These are phyloP conservation scores for Eucalyptus curtisii DNA, from an alignment of 345 rosid species.

Conservation along the genomic window DNA sequence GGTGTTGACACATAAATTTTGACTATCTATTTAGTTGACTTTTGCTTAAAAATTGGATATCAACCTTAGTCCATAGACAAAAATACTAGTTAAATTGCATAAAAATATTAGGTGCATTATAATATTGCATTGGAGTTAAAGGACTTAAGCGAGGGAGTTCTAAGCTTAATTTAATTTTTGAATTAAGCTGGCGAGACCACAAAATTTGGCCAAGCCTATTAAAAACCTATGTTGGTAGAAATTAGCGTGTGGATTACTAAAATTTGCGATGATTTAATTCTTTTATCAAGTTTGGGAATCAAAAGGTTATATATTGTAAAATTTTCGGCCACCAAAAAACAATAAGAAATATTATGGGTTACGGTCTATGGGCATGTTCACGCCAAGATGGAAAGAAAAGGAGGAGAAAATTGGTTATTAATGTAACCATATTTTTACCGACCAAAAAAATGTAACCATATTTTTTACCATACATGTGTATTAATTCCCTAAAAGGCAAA, in stretches of 20 bases:
- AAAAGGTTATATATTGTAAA: not conserved
- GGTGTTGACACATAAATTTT: not conserved
- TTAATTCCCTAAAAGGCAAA: too few species aligned
- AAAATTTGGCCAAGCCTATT: not conserved
- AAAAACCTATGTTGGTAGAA: not conserved
- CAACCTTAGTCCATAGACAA: not conserved
- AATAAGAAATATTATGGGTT: too few species aligned
- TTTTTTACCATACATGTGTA: too few species aligned
- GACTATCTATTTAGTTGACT: not conserved
- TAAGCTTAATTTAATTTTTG: not conserved
- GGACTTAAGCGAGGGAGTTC: not conserved
- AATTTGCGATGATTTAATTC: too few species aligned
- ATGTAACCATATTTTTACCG: too few species aligned
- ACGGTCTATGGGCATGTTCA: too few species aligned
- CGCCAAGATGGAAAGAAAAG: too few species aligned
- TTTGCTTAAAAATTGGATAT: not conserved
- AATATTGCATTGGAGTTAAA: not conserved
- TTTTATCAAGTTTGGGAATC: not conserved
- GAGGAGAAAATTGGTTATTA: too few species aligned
- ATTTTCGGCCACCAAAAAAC: too few species aligned
- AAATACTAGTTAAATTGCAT: not conserved
- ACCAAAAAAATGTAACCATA: too few species aligned
- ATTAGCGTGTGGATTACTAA: not conserved
- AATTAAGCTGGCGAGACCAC: not conserved
- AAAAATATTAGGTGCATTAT: not conserved